These are phyloP conservation scores for Eimeria praecox DNA, from an alignment of 169 alveolate genomes.

Conservation along the genomic window DNA sequence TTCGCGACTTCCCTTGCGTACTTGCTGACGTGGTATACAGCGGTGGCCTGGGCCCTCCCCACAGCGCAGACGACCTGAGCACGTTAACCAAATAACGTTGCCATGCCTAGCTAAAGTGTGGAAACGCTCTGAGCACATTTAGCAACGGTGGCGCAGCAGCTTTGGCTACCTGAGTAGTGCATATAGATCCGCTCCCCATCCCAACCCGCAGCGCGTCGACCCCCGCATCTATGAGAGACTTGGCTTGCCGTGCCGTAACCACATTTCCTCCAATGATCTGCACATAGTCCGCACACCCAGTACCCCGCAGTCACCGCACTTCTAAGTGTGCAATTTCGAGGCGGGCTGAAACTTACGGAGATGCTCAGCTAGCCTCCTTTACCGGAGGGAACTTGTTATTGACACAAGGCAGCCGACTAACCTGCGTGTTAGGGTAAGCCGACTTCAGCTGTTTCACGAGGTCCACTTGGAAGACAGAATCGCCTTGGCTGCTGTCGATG, in stretches of 20 bases:
- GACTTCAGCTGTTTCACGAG: conserved; percentile 92
- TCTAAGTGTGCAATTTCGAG: background rate
- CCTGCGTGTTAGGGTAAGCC: conserved; percentile 89
- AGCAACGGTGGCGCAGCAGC: background rate
- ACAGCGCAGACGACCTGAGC: conserved; percentile 92
- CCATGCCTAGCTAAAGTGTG: background rate
- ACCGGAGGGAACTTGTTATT: background rate
- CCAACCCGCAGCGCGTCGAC: conserved; percentile 88
- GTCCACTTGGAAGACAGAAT: conserved; percentile 93
- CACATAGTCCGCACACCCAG: background rate
- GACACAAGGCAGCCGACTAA: background rate
- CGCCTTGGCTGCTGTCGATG: conserved; percentile 97
- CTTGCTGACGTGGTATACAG: conserved; percentile 94
- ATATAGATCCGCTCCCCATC: conserved; percentile 98
- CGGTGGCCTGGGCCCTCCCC: conserved; percentile 95
- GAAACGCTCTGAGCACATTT: too few relatives aligned
- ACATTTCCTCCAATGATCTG: conserved; percentile 96
- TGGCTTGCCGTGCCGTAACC: conserved; percentile 95
- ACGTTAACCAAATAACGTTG: background rate
- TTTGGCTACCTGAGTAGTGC: conserved; percentile 93
- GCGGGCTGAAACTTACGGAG: background rate
- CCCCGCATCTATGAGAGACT: conserved; percentile 87
- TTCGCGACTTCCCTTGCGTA: conserved; percentile 89
- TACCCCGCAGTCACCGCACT: background rate
- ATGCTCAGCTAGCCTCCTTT: background rate